Evolutionary conservation across 345 rosid species (phyloP).

Genomic region (Eucalyptus camaldulensis): DNA sequence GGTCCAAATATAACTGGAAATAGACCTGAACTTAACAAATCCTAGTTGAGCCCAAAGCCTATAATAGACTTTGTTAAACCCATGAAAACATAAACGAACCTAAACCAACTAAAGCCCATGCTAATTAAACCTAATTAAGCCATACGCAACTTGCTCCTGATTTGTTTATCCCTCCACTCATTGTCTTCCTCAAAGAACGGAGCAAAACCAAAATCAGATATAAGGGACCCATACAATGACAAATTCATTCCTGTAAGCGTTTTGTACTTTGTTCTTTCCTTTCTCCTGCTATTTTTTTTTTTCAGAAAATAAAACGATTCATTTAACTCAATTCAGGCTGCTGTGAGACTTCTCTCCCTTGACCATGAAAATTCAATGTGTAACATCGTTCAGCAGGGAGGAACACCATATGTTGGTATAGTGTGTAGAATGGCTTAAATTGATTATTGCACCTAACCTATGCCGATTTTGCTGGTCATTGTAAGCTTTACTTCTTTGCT

Average conservation of each 20-base stretch:
- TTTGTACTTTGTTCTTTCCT: background rate
- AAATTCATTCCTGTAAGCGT: slow-evolving; percentile 60
- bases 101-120: no score
- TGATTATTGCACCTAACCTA: background rate
- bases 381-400: background rate
- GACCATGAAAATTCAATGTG: background rate
- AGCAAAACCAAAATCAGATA: slow-evolving; percentile 15
- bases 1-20: no score
- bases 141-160: no score
- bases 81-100: no score
- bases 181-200: no score
- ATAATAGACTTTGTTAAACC: no score
- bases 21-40: no score
- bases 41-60: no score
- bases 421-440: background rate
- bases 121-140: no score
- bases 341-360: background rate
- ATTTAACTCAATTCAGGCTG: background rate
- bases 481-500: background rate
- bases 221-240: slow-evolving; percentile 93
- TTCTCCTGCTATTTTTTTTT: background rate
- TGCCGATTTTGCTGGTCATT: background rate
- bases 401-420: background rate
- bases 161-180: no score
- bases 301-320: background rate